phyloP scores from a whole-genome alignment of 257 asterid genomes.

The Plantago ovata region DNA sequence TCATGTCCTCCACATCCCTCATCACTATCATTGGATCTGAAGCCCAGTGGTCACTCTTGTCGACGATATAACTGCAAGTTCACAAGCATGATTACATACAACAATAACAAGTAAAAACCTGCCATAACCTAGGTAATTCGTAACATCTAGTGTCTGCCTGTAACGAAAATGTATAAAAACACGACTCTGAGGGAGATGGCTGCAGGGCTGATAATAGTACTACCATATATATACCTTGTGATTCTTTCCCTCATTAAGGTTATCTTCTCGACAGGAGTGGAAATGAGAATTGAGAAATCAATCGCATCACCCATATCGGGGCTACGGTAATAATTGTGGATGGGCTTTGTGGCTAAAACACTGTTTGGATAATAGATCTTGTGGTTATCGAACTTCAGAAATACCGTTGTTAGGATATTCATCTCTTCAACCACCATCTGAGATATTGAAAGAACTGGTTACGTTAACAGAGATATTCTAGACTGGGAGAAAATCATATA shows the following conservation, averaged over 20 bases:
- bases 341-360: constrained; percentile 41
- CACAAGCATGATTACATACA: too few species aligned
- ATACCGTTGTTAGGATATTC: constrained; percentile 49
- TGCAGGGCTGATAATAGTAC: neutral
- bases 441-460: neutral
- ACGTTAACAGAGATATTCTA: neutral
- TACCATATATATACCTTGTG: constrained; percentile 37
- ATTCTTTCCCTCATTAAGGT: constrained; percentile 41
- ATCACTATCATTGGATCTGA: constrained; percentile 32
- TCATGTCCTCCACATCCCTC: constrained; percentile 36
- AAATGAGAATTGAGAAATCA: constrained; percentile 42
- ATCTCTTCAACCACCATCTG: constrained; percentile 68
- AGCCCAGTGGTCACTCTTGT: constrained; percentile 56
- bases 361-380: constrained; percentile 52
- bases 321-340: constrained; percentile 49
- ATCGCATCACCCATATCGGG: constrained; percentile 57
- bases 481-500: too few species aligned
- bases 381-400: constrained; percentile 45
- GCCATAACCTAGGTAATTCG: neutral
- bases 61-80: constrained; percentile 33
- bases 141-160: neutral
- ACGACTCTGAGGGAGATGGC: neutral
- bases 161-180: neutral
- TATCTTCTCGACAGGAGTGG: constrained; percentile 48
- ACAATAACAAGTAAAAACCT: too few species aligned